These are phyloP conservation scores for Xylariaceae sp. DNA, from an alignment of 2,329 filamentous ascomycete genomes.

Conservation along the genomic window DNA sequence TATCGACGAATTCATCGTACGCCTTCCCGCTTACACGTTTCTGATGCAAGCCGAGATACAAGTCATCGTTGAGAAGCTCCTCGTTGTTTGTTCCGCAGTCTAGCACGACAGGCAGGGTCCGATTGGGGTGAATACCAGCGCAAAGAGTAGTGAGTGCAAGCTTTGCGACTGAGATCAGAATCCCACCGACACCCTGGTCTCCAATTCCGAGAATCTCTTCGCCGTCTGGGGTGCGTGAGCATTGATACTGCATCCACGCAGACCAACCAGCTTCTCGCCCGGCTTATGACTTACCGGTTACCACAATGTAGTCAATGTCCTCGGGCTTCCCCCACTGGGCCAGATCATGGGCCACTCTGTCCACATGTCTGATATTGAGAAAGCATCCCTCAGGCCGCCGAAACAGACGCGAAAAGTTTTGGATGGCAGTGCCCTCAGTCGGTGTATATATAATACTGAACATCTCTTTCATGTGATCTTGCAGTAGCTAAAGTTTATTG, in stretches of 20 bases:
- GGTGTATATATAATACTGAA: constrained; percentile 90
- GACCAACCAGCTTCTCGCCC: too few species aligned
- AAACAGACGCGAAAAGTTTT: constrained; percentile 80
- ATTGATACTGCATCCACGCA: neutral
- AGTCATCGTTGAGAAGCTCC: constrained; percentile 69
- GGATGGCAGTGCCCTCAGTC: constrained; percentile 86
- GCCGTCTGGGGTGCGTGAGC: constrained; percentile 46
- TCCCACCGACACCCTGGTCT: constrained; percentile 83
- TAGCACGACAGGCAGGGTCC: constrained; percentile 78
- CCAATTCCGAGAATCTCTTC: constrained; percentile 84
- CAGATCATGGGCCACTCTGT: constrained; percentile 67
- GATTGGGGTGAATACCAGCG: constrained; percentile 80
- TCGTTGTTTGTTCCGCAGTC: constrained; percentile 88
- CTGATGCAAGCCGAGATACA: constrained; percentile 77
- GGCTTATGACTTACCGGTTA: constrained; percentile 62
- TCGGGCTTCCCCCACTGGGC: constrained; percentile 69
- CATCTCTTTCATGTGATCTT: constrained; percentile 83
- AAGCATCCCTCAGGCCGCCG: constrained; percentile 80
- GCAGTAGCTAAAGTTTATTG: constrained; percentile 58
- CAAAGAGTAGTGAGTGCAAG: constrained; percentile 81
- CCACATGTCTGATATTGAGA: constrained; percentile 70
- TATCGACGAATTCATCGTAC: constrained; percentile 78
- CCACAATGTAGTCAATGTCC: constrained; percentile 86
- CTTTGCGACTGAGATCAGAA: constrained; percentile 84
- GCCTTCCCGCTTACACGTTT: constrained; percentile 67